Percentiles rank a stretch among this genome's conserved stretches.
These are phyloP conservation scores for Pleurotus citrinopileatus DNA, from an alignment of 768 basidiomycete species.

Conservation along the genomic window DNA sequence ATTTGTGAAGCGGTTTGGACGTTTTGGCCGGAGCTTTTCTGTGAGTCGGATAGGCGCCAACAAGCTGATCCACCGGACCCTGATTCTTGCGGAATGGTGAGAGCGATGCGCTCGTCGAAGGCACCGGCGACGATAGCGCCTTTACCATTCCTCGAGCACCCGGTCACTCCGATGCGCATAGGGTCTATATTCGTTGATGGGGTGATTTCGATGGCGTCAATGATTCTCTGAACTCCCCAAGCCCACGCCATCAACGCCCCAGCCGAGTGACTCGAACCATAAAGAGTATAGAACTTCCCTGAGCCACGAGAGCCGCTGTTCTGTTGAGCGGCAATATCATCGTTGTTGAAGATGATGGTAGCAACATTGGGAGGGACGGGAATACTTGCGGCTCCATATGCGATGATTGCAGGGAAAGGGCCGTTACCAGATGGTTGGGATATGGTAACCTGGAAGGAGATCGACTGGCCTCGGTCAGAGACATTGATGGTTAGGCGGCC, in stretches of 20 bases:
- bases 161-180: slow-evolving; percentile 48
- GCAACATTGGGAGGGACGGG: slow-evolving; percentile 36
- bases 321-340: slow-evolving; percentile 50
- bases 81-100: slow-evolving; percentile 62
- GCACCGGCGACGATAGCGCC: slow-evolving; percentile 58
- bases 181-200: slow-evolving; percentile 45
- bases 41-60: slow-evolving; percentile 49
- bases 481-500: slow-evolving; percentile 48
- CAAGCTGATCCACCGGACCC: slow-evolving; percentile 56
- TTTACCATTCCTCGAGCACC: slow-evolving; percentile 61
- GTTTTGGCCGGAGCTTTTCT: background rate
- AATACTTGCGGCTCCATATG: slow-evolving; percentile 41
- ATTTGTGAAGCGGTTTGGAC: slow-evolving; percentile 58
- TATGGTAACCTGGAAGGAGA: slow-evolving; percentile 48
- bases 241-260: slow-evolving; percentile 60
- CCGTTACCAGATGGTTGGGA: slow-evolving; percentile 39
- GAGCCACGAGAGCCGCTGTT: slow-evolving; percentile 42
- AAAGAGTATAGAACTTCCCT: slow-evolving; percentile 60
- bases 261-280: slow-evolving; percentile 43
- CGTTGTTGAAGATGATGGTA: slow-evolving; percentile 50
- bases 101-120: slow-evolving; percentile 53
- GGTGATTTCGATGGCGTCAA: slow-evolving; percentile 52
- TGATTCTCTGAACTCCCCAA: slow-evolving; percentile 58
- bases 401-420: slow-evolving; percentile 54
- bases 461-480: slow-evolving; percentile 41